Base-by-base conservation (phyloP, 345 rosid species). In the Mangifera indica region DNA sequence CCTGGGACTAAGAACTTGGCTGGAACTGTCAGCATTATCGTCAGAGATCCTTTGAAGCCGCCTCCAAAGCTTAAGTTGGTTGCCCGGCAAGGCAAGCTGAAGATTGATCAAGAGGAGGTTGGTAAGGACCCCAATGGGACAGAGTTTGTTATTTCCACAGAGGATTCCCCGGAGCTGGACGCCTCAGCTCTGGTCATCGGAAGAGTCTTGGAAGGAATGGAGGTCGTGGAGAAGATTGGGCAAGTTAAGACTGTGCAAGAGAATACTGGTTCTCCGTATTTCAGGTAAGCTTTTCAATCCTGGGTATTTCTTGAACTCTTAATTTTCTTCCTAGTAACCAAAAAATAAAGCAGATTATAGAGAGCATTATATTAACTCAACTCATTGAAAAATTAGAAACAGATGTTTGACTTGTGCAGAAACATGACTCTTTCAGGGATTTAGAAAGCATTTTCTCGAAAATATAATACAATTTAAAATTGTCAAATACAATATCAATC, bases 11-110 rank as follows among this genome's bases (percentile, higher is more conserved):
- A 84, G 63, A 81, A 77, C 29, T 72, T 80, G 68, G 91, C 93
- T 2, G 96, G 96, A 68, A 87, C 79, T 0, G 89, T 92, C 7
- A 86, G 98, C 52, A 81, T 92, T 11, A 80, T 92, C 1, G 97
- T 90, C 52, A 88, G 93, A 76, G 91, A 94, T 76, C 98, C 97
- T 25, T 81, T 15, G 0, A 87, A 84, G 70, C 95, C 95, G 21
- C 91, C 92, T 15, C 97, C 97, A 4, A 94, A 94, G 80, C n/a
- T 83, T 72, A 94, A 92, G 87, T 45, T 92, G 66, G 91, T 94
- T 40, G 97, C 97, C 6, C 79, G 84, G 65, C 40, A 87, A 3
- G 98, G 97, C 68, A 94, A 86, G 82, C 84, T 94, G 54, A 83
- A 71, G 82, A 81, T 94, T 52, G 83, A 94, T 67, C 77, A 94